Base-by-base conservation (phyloP, 1,284 basidiomycete species). In the Exobasidium cylindrosporum region DNA sequence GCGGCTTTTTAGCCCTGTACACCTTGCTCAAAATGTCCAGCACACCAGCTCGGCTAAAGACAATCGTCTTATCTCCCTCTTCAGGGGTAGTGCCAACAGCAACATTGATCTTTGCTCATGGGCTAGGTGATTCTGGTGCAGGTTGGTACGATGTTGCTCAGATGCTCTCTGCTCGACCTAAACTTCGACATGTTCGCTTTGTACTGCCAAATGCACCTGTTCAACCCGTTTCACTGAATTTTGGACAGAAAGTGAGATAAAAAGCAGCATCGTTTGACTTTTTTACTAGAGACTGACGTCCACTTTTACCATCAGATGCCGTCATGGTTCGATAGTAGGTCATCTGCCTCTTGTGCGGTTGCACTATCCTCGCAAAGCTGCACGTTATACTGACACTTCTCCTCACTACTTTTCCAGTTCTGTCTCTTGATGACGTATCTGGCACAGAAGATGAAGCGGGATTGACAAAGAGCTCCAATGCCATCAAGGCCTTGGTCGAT, bases 261-360 rank as follows among this genome's bases (percentile, higher is more conserved):
- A 43, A 28, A 24, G 29, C 13, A 21, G 30, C 4, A 32, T 3
- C 13, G 29, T 50, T 17, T 7, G 54, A 21, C 54, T 56, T 58
- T 3, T n/a, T 28, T 26, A 13, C 44, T 58, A n/a, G n/a, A n/a
- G n/a, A n/a, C n/a, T n/a, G n/a, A n/a, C n/a, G 0, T 54, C 57
- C 44, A 2, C 7, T 53, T 57, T 13, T 35, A 17, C 7, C 17
- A 17, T n/a, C 57, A 56, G 46, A 79, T 79, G 77, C 74, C 76
- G 6, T 69, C 69, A 4, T 79, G 77, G 77, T 78, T 78, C 60
- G 77, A 78, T 60, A 72, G 73, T 75, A 70, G 66, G 72, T 74
- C 66, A 52, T 66, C 66, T 24, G 65, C 67, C 45, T 69, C 67
- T 57, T 69, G 66, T 67, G 68, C 63, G 66, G 4, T 64, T 58